phyloP scores from a whole-genome alignment of 2,329 filamentous ascomycete species.

The Penicillium sp. region DNA sequence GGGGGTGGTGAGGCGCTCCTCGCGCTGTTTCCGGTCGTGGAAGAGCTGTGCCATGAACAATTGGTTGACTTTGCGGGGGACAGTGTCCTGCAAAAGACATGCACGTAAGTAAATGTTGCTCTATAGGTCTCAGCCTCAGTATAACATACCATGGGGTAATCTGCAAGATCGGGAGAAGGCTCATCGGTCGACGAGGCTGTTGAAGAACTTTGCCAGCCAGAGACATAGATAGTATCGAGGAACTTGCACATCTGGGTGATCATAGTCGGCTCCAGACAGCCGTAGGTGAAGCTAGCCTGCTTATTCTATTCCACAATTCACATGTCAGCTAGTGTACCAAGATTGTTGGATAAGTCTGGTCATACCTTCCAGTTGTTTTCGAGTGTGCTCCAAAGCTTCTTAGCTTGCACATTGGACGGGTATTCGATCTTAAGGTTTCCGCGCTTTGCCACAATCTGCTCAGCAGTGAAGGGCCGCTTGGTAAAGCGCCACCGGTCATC shows the following conservation, averaged over 20 bases:
- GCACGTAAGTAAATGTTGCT: conserved; percentile 13
- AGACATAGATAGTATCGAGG: conserved; percentile 97
- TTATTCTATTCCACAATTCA: conserved; percentile 59
- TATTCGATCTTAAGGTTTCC: conserved; percentile 90
- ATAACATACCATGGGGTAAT: conserved; percentile 79
- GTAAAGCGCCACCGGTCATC: conserved; percentile 91
- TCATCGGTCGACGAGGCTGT: conserved; percentile 94
- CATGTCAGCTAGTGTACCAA: background rate
- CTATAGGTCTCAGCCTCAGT: background rate
- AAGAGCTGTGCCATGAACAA: conserved; percentile 98
- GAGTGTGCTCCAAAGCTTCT: conserved; percentile 92
- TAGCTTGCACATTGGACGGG: conserved; percentile 80
- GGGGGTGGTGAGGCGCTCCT: conserved; percentile 80
- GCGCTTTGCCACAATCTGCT: conserved; percentile 95
- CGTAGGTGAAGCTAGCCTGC: conserved; percentile 91
- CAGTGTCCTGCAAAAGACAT: conserved; percentile 69
- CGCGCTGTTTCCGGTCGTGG: conserved; percentile 98
- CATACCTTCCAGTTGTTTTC: conserved; percentile 79
- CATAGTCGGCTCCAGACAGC: conserved; percentile 96
- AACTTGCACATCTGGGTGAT: conserved; percentile 99
- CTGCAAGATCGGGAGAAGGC: conserved; percentile 94
- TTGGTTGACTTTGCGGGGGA: conserved; percentile 96
- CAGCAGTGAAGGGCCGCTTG: conserved; percentile 87
- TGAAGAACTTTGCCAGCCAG: conserved; percentile 97
- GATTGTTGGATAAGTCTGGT: background rate